Evolutionary conservation across 305 asterid genomes (phyloP), one percentile per base, ranked within the genome.

Genomic region (Fraxinus velutina): DNA sequence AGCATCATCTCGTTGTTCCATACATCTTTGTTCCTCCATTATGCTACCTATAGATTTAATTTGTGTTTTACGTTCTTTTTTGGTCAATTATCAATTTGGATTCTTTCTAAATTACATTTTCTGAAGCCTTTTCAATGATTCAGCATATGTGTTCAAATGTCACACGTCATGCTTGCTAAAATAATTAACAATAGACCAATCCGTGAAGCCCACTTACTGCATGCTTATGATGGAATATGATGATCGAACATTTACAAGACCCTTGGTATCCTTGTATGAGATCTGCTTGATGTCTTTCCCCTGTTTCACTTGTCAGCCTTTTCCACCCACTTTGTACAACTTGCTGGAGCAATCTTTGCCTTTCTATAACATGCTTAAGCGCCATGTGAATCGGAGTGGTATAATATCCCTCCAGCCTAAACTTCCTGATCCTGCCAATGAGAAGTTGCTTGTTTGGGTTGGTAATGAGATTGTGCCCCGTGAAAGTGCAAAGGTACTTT

Each of bases 381-480:
- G 82, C 62, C 86, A 84, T 75, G 85, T 82, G 79, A 92, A 82
- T 81, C 85, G 34, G 82, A 81, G 76, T 34, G 80, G 87, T 78
- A 55, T 64, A 24, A 55, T 72, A 73, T 79, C 88, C 70, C 76
- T 88, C 85, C 77, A 30, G 57, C 96, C 97, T 8, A 78, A 33
- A 70, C 89, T 94, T 85, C 98, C 98, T 19, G 91, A 90, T 84
- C 92, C 97, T 73, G 89, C 91, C 79, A 96, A 96, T 81, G 97
- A 89, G 80, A 92, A 93, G 89, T 90, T 96, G 86, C 93, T 96
- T 84, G 93, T 86, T 80, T 96, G 98, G 99, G 99, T 96, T 82
- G 98, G 94, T 78, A 91, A 90, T 84, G 92, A 90, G 88, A 86
- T 96, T 85, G 52, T 94, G 87, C 97, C 98, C 80, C 98, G 99